Evolutionary conservation across 1,139 yeast species (phyloP).

Genomic region (Diutina catenulata): DNA sequence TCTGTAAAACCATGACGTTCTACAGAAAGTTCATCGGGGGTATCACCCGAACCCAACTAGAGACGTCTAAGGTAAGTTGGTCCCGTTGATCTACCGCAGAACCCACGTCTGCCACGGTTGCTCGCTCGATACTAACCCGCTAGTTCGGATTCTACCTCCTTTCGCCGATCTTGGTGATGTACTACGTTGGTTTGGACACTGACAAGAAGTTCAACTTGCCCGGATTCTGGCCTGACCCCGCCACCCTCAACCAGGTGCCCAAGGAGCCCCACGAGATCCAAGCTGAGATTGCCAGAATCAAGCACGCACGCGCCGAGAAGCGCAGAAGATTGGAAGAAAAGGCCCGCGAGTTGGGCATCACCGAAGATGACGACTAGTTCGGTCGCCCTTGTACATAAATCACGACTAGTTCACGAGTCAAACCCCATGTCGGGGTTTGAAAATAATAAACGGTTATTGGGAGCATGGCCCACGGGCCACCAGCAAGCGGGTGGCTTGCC

Average conservation of each 20-base stretch:
- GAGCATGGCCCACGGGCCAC: too few relatives aligned
- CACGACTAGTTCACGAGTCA: too few relatives aligned
- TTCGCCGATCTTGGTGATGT: constrained; percentile 83
- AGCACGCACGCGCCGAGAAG: constrained; percentile 61
- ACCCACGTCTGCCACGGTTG: background rate
- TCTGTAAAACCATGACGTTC: too few relatives aligned
- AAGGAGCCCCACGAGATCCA: constrained; percentile 88
- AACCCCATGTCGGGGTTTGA: too few relatives aligned
- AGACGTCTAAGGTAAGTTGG: constrained; percentile 49
- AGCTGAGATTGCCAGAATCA: constrained; percentile 82
- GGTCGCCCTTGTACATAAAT: background rate
- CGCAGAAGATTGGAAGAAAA: constrained; percentile 62
- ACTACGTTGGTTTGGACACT: constrained; percentile 82
- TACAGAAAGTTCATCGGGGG: constrained; percentile 23
- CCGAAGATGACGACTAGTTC: constrained; percentile 18
- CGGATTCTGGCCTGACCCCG: constrained; percentile 98
- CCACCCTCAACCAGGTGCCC: constrained; percentile 79
- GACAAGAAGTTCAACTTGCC: constrained; percentile 82
- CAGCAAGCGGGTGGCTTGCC: too few relatives aligned
- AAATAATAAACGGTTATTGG: too few relatives aligned
- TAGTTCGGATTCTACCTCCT: constrained; percentile 77
- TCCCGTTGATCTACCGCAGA: background rate
- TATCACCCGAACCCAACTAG: constrained; percentile 49
- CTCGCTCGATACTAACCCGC: constrained; percentile 13
- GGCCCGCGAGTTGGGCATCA: constrained; percentile 57